These are phyloP conservation scores for Cucurbitaria berberidis DNA, from an alignment of 2,329 filamentous ascomycete species.

Conservation along the genomic window DNA sequence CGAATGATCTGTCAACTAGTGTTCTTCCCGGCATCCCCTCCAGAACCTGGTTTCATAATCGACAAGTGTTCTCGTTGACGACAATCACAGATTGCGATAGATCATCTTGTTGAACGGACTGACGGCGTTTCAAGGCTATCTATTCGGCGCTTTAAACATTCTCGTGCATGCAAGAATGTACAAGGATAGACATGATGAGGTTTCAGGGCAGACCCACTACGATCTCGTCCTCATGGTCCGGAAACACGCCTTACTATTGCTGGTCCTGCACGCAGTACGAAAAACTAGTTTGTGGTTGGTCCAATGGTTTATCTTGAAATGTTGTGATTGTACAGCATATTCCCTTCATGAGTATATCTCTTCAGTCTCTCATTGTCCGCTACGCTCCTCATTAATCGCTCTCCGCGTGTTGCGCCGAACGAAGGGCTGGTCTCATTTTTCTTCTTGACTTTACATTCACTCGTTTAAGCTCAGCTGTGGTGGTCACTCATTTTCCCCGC, in stretches of 20 bases:
- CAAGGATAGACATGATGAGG: conserved; percentile 6
- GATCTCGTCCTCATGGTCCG: conserved; percentile 4
- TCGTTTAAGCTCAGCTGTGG: conserved; percentile 16
- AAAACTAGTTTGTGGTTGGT: conserved; percentile 4
- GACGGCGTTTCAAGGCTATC: no score
- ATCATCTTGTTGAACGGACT: conserved; percentile 4
- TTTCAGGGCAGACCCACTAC: conserved; percentile 7
- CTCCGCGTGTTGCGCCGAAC: not conserved
- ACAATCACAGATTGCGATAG: conserved; percentile 4
- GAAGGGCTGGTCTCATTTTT: not conserved
- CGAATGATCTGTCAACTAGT: not conserved
- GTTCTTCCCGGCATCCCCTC: not conserved
- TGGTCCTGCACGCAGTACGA: conserved; percentile 8
- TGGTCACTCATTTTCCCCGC: conserved; percentile 8
- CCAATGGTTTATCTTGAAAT: conserved; percentile 1
- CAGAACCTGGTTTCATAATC: not conserved
- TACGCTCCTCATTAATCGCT: not conserved
- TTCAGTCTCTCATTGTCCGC: conserved; percentile 1
- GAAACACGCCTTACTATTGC: conserved; percentile 8
- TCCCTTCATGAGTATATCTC: not conserved
- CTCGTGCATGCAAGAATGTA: conserved; percentile 1
- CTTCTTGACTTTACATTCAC: conserved; percentile 3
- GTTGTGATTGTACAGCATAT: conserved; percentile 1
- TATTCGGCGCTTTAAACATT: not conserved
- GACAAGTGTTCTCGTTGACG: conserved; percentile 1